A percentile compares a stretch with the other conserved stretches of the same genome.
Conservation (phyloP, 164 flowering plant genomes). For the Houttuynia cordata region DNA sequence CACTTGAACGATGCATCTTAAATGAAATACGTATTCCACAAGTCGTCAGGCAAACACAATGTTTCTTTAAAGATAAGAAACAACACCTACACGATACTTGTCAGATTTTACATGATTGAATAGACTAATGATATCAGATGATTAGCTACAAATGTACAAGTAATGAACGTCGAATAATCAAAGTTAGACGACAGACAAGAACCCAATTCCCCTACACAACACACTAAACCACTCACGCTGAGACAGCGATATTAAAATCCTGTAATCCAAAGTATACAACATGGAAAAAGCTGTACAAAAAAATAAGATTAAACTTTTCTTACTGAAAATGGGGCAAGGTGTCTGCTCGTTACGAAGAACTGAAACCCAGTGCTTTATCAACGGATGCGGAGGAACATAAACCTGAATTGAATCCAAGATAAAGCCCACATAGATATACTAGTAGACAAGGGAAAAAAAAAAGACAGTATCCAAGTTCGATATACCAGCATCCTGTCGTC, state of each 20-base stretch:
- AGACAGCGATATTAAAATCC: too few relatives aligned
- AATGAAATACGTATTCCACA: too few relatives aligned
- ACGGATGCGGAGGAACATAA: constrained; percentile 89
- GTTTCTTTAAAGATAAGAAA: too few relatives aligned
- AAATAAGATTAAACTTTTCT: constrained; percentile 18
- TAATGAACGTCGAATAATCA: too few relatives aligned
- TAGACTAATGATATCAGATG: too few relatives aligned
- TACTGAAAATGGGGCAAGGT: constrained; percentile 77
- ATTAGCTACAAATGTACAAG: too few relatives aligned
- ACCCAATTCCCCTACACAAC: too few relatives aligned
- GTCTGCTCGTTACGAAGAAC: constrained; percentile 87
- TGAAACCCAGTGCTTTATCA: constrained; percentile 96
- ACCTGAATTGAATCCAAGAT: constrained; percentile 33
- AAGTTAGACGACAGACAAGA: too few relatives aligned
- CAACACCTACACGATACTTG: too few relatives aligned
- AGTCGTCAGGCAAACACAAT: too few relatives aligned
- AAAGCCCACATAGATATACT: neutral
- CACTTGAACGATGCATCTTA: neutral
- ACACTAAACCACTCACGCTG: too few relatives aligned
- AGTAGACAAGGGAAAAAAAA: neutral
- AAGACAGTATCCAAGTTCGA: neutral
- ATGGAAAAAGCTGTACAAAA: neutral
- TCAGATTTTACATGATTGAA: too few relatives aligned
- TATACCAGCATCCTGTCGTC: constrained; percentile 41
- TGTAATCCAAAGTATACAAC: neutral